These are phyloP conservation scores for Bigelowiella natans DNA, from an alignment of 78 protist species.

Conservation along the genomic window DNA sequence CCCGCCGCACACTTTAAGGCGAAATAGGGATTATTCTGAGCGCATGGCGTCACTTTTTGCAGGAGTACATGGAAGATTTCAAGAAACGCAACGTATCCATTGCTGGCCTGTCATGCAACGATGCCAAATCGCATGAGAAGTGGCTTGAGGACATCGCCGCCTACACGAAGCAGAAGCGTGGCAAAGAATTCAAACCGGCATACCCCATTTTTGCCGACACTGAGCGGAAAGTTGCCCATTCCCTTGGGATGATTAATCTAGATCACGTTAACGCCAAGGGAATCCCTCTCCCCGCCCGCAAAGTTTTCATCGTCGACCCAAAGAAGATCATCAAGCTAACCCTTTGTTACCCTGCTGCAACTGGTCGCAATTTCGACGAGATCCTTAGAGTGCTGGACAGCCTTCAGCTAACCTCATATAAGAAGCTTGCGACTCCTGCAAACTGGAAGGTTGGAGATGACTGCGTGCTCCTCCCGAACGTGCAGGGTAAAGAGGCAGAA, in stretches of 20 bases:
- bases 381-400: neutral
- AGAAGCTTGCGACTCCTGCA: conserved; percentile 21
- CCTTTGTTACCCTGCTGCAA: conserved; percentile 14
- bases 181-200: neutral
- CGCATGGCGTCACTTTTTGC: no score
- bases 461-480: neutral
- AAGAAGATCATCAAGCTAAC: conserved; percentile 11
- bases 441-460: conserved; percentile 11
- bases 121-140: neutral
- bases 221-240: neutral
- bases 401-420: neutral
- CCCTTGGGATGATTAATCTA: conserved; percentile 3
- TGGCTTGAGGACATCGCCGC: neutral
- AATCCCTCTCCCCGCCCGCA: conserved; percentile 7
- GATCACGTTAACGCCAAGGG: neutral
- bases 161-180: neutral
- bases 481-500: neutral
- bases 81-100: no score
- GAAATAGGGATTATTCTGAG: no score
- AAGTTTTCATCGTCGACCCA: conserved; percentile 17
- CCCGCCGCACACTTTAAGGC: no score
- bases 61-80: no score
- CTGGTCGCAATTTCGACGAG: conserved; percentile 21
- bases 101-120: no score
- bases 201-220: conserved; percentile 24